Evolutionary conservation across 306 rosid species (phyloP).

Genomic region (Prunus padus): DNA sequence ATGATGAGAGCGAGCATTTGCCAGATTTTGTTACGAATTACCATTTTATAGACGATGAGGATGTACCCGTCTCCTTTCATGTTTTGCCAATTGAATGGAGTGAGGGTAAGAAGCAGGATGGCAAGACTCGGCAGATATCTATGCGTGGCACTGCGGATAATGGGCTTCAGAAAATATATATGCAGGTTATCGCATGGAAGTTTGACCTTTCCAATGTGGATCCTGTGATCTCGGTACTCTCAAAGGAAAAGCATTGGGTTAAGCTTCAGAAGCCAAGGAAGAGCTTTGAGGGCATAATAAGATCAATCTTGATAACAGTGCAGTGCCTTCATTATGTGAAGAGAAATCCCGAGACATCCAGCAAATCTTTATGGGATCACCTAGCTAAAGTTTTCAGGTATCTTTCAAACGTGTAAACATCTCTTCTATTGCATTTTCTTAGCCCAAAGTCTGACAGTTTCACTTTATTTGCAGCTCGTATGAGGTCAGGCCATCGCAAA

Average conservation of each 20-base stretch:
- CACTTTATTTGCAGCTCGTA: conserved; percentile 47
- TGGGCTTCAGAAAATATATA: conserved; percentile 62
- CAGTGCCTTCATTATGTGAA: conserved; percentile 53
- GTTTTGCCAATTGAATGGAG: conserved; percentile 71
- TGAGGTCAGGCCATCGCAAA: conserved; percentile 44
- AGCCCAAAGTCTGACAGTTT: conserved; percentile 12
- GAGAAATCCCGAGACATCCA: conserved; percentile 55
- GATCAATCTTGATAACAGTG: conserved; percentile 61
- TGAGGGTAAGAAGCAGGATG: conserved; percentile 36
- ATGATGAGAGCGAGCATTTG: conserved; percentile 62
- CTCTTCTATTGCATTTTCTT: background rate
- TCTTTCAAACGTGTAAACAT: conserved; percentile 9
- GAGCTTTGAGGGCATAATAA: conserved; percentile 59
- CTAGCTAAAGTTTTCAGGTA: conserved; percentile 72
- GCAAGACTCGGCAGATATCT: conserved; percentile 37
- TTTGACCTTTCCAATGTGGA: conserved; percentile 54
- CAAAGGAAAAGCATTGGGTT: conserved; percentile 62
- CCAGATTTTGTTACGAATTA: conserved; percentile 56
- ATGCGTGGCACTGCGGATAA: conserved; percentile 59
- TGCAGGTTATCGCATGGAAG: conserved; percentile 72
- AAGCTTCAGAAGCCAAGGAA: conserved; percentile 78
- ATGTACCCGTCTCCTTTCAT: conserved; percentile 58
- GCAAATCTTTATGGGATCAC: conserved; percentile 70
- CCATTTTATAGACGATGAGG: conserved; percentile 53
- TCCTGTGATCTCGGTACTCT: conserved; percentile 71